Percentiles rank a stretch among this genome's conserved stretches.
phyloP scores from a whole-genome alignment of 768 basidiomycete species.

The Saitozyma podzolica region DNA sequence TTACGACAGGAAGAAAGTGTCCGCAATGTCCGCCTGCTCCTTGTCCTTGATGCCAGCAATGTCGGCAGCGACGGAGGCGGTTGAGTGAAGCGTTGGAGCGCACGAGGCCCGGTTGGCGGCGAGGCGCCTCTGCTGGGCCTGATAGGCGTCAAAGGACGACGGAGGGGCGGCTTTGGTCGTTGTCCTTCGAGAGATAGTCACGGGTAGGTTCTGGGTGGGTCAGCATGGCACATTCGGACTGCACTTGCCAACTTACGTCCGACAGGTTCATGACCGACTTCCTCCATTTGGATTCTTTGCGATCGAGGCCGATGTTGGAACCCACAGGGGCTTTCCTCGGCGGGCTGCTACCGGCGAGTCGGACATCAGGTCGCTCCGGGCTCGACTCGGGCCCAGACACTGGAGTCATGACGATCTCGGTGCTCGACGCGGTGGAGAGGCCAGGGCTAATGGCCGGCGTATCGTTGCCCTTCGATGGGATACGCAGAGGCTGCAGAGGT shows the following conservation, averaged over 20 bases:
- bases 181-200: background rate
- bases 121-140: constrained; percentile 28
- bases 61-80: constrained; percentile 24
- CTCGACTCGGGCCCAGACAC: constrained; percentile 7
- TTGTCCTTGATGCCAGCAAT: constrained; percentile 29
- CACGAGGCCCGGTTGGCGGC: constrained; percentile 33
- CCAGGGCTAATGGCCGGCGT: constrained; percentile 1
- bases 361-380: background rate
- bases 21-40: constrained; percentile 38
- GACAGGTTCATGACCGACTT: constrained; percentile 38
- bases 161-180: constrained; percentile 21
- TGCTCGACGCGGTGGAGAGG: constrained; percentile 6
- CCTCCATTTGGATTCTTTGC: constrained; percentile 26
- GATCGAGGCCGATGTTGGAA: background rate
- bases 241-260: constrained; percentile 22
- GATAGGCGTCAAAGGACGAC: constrained; percentile 37
- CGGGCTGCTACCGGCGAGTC: constrained; percentile 5
- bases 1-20: constrained; percentile 47
- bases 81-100: constrained; percentile 33
- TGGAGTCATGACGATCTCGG: constrained; percentile 8
- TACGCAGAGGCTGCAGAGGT: constrained; percentile 2
- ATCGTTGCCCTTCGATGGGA: constrained; percentile 3
- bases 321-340: constrained; percentile 3
- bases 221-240: too few species aligned
- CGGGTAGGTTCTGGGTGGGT: too few species aligned